Evolutionary conservation across 192 early-diverging fungal species (phyloP).

Genomic region (Coemansia sp.): DNA sequence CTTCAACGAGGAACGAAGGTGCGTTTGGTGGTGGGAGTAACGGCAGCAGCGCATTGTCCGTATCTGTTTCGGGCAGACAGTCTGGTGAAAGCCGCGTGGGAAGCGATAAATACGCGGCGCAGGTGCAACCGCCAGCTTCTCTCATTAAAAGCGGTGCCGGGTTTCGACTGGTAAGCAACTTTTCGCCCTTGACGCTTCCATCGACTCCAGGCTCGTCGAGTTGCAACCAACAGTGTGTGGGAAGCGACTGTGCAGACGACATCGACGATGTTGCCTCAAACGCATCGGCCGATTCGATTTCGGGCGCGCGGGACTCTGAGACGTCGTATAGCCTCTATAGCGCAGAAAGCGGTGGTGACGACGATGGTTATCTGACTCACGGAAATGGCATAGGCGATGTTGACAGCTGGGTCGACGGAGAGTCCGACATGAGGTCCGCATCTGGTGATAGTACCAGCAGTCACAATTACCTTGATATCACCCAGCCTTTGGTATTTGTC

Average conservation of each 20-base stretch:
- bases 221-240: slow-evolving; percentile 13
- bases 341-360: slow-evolving; percentile 21
- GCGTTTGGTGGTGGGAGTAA: not conserved
- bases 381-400: slow-evolving; percentile 10
- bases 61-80: not conserved
- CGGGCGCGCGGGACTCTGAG: slow-evolving; percentile 12
- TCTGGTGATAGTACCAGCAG: not conserved
- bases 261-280: not conserved
- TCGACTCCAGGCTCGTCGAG: slow-evolving; percentile 44
- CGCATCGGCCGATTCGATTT: not conserved
- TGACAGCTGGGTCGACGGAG: slow-evolving; percentile 14
- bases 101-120: slow-evolving; percentile 1
- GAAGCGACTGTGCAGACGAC: not conserved
- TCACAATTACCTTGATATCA: slow-evolving; percentile 9
- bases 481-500: slow-evolving; percentile 2
- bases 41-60: slow-evolving; percentile 6
- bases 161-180: slow-evolving; percentile 41
- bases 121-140: not conserved
- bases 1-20: not conserved
- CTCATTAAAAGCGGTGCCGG: slow-evolving; percentile 17
- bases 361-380: slow-evolving; percentile 4
- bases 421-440: slow-evolving; percentile 8
- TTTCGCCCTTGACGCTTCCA: slow-evolving; percentile 50
- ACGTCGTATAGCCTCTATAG: slow-evolving; percentile 33
- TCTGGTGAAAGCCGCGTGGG: not conserved